phyloP scores from a whole-genome alignment of 495 filamentous ascomycete species.

The Podospora fimiseda region DNA sequence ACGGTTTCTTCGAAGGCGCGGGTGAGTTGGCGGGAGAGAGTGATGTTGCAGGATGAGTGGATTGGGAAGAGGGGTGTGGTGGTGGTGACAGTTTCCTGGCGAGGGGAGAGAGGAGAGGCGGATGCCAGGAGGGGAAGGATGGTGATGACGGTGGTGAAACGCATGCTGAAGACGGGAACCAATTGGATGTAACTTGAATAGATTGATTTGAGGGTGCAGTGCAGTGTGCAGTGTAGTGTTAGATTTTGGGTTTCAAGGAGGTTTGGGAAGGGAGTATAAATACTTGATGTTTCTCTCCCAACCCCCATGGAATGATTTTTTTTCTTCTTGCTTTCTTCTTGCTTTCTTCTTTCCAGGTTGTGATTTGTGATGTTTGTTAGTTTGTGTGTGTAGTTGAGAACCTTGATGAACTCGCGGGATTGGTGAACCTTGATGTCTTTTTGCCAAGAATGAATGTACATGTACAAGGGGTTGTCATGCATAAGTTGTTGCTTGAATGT shows the following conservation, averaged over 20 bases:
- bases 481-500: background rate
- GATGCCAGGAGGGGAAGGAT: background rate
- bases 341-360: background rate
- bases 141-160: background rate
- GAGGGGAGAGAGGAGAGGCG: background rate
- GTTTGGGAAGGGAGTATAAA: no score
- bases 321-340: background rate
- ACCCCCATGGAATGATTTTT: background rate
- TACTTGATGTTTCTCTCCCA: background rate
- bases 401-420: background rate
- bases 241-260: no score
- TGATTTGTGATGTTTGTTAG: no score
- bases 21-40: constrained; percentile 42
- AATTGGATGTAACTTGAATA: no score
- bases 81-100: background rate
- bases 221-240: background rate
- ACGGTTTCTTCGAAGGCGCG: constrained; percentile 44
- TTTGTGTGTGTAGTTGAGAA: background rate
- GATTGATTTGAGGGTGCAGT: no score
- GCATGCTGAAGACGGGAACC: no score
- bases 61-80: constrained; percentile 33
- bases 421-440: no score
- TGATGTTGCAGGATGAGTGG: constrained; percentile 51
- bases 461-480: background rate
- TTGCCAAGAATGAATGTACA: background rate